Base-by-base conservation (phyloP, 257 asterid genomes). In the Plantago elongata region DNA sequence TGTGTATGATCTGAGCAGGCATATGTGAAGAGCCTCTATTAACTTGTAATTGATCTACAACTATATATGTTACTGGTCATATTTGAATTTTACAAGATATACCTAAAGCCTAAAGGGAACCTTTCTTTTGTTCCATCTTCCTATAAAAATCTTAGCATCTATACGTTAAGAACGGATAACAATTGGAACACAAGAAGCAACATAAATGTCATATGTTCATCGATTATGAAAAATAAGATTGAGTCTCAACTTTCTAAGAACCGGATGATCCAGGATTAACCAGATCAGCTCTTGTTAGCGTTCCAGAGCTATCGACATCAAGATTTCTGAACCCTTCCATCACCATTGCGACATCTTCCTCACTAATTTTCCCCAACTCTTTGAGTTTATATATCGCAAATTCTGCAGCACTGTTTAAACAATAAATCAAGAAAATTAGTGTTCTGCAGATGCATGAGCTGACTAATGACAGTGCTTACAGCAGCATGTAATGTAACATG, bases 291-390 rank as follows among this genome's bases (percentile, higher is more conserved):
- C 64, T 76, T 1, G 87, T 80, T 34, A 86, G 57, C 3, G 93
- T 72, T 67, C 95, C 95, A 3, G 96, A 89, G 13, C 73, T 78
- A 80, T 89, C 96, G 43, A 80, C 77, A 62, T 88, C 95, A 37
- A 85, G 74, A 64, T 57, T 59, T 57, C 60, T 80, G 69, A 88
- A 89, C 67, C 72, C 71, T 60, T 83, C 84, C 90, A 86, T 83
- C 65, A 84, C 88, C 80, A 59, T n/a, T 13, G 71, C 57, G 7
- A 89, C 64, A 59, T 89, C 96, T 54, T 80, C 90, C 45, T 84
- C 85, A 22, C 59, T 74, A 18, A 86, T 83, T 73, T 86, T 86
- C 69, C 96, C 95, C 88, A 84, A 66, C 83, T 89, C 95, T 42
- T 83, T 89, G n/a, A 84, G 84, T 62, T 89, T 89, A 66, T 75